Evolutionary conservation across 2,329 filamentous ascomycete species (phyloP).

Genomic region (Cercospora nicotianae): DNA sequence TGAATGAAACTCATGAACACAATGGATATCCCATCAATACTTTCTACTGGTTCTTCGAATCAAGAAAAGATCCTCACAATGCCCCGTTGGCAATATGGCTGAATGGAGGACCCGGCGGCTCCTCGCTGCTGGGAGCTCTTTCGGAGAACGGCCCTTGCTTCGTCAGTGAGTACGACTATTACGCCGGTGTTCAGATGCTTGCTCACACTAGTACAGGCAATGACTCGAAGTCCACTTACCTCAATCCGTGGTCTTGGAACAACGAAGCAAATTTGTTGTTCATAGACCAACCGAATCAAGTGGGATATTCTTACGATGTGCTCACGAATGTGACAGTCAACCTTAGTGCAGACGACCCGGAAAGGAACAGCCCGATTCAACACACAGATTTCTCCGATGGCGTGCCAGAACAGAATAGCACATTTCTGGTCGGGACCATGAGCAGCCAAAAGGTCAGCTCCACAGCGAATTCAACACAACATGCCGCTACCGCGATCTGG

Average conservation of each 20-base stretch:
- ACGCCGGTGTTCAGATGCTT: no score
- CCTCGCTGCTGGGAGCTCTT: slow-evolving; percentile 52
- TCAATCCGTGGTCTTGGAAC: slow-evolving; percentile 62
- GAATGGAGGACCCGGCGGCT: slow-evolving; percentile 59
- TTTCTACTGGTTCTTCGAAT: slow-evolving; percentile 67
- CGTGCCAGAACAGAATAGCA: slow-evolving; percentile 35
- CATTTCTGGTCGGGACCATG: slow-evolving; percentile 57
- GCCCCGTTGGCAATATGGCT: slow-evolving; percentile 62
- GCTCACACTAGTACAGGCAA: slow-evolving; percentile 15
- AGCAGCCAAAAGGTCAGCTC: slow-evolving; percentile 49
- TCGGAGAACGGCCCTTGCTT: slow-evolving; percentile 46
- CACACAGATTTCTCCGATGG: slow-evolving; percentile 40
- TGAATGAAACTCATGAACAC: slow-evolving; percentile 39
- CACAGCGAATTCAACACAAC: slow-evolving; percentile 36
- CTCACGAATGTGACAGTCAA: slow-evolving; percentile 38
- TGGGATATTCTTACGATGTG: slow-evolving; percentile 32
- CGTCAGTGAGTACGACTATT: slow-evolving; percentile 32
- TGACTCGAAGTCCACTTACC: slow-evolving; percentile 31
- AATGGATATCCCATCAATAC: slow-evolving; percentile 47
- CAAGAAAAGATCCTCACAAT: slow-evolving; percentile 55
- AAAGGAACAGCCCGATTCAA: slow-evolving; percentile 5
- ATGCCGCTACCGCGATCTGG: slow-evolving; percentile 54
- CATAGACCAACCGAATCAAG: slow-evolving; percentile 37
- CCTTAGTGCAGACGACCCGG: slow-evolving; percentile 11
- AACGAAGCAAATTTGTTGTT: slow-evolving; percentile 62